phyloP scores from a whole-genome alignment of 257 asterid species.

The Cordia subcordata region DNA sequence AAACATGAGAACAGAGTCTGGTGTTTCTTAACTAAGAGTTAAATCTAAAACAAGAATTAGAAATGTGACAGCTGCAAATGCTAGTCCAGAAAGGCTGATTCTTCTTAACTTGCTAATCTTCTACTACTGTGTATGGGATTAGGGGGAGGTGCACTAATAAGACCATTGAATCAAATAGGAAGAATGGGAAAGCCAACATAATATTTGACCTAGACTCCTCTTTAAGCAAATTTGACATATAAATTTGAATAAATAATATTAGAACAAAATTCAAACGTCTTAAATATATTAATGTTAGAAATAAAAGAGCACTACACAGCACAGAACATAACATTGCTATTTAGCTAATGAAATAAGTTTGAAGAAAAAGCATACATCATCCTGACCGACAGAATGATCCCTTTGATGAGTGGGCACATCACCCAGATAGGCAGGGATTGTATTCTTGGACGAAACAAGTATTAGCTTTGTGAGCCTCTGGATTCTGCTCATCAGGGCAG shows the following conservation, averaged over 20 bases:
- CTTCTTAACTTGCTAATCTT: background rate
- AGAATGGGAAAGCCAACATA: background rate
- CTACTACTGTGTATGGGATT: background rate
- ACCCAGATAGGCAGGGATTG: constrained; percentile 56
- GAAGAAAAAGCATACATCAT: constrained; percentile 54
- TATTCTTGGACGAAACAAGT: constrained; percentile 90
- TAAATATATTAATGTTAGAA: background rate
- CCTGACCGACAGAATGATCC: constrained; percentile 64
- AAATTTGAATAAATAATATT: background rate
- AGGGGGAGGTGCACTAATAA: background rate
- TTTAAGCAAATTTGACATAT: background rate
- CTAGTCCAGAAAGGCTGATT: background rate
- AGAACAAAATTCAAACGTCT: background rate
- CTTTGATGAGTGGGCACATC: constrained; percentile 55
- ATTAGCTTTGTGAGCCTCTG: constrained; percentile 95
- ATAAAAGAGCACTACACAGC: background rate
- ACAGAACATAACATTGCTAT: constrained; percentile 1
- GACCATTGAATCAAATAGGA: too few relatives aligned
- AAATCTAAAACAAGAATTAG: background rate
- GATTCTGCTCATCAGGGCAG: constrained; percentile 96
- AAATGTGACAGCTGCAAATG: background rate
- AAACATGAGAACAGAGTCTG: constrained; percentile 13
- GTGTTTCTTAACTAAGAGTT: background rate
- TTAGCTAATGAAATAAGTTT: constrained; percentile 5
- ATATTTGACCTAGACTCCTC: too few relatives aligned